Base-by-base conservation (phyloP, 495 filamentous ascomycete genomes). In the Clavariopsis aquatica region DNA sequence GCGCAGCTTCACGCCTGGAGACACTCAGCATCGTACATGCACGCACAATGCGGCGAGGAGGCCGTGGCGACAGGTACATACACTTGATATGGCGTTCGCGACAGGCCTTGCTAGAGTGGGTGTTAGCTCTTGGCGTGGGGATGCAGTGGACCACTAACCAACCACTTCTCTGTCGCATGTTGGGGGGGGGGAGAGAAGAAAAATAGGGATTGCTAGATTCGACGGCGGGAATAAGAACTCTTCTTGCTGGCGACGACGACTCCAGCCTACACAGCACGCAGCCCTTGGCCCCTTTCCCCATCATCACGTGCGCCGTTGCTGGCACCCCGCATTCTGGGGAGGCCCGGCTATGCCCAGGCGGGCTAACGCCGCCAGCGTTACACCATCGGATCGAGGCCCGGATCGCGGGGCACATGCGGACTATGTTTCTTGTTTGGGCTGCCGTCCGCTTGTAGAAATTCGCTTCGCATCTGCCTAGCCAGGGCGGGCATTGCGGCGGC, bases 41-140 rank as follows among this genome's bases (percentile, higher is more conserved):
- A n/a, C n/a, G n/a, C n/a, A n/a, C n/a, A n/a, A n/a, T n/a, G n/a
- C n/a, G n/a, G n/a, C n/a, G n/a, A n/a, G n/a, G n/a, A n/a, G n/a
- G 6, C n/a, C 17, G 20, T 12, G 12, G 20, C 12, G 4, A n/a
- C n/a, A n/a, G n/a, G n/a, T n/a, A n/a, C n/a, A n/a, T 52, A 61
- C 57, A 61, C 47, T 61, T 61, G 47, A 61, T 61, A 41, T 61
- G 57, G 5, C 57, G 45, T 52, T 61, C 57, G n/a, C 57, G 45
- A 31, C 57, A 61, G 28, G 57, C 27, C 27, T 61, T 61, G 57
- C 57, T 61, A 22, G 23, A 23, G 7, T 20, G 41, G 12, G 19
- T 8, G 29, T 47, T 47, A 47, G 43, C 56, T 3, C 26, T 27
- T 19, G 17, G 41, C 2, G 41, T 2, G n/a, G 5, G 10, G 56